phyloP scores from a whole-genome alignment of 345 rosid species.

The Balakata baccata region DNA sequence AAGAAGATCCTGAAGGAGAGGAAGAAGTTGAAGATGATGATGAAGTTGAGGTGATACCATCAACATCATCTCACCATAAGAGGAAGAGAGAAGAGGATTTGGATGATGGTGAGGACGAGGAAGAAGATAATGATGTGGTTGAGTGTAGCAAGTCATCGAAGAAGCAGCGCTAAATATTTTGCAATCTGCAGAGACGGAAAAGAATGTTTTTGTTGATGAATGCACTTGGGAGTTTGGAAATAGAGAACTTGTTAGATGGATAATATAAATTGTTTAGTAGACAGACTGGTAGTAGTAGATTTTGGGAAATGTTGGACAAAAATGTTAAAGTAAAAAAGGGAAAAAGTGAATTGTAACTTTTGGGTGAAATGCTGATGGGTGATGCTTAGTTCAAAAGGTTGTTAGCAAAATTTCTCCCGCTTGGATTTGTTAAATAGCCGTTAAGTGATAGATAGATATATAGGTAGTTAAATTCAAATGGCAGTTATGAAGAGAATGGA shows the following conservation, averaged over 20 bases:
- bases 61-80: conserved; percentile 43
- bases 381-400: conserved; percentile 35
- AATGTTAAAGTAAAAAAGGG: conserved; percentile 14
- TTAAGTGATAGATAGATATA: too few species aligned
- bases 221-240: conserved; percentile 17
- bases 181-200: neutral
- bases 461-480: conserved; percentile 42
- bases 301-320: conserved; percentile 20
- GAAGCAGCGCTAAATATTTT: conserved; percentile 35
- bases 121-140: conserved; percentile 32
- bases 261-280: conserved; percentile 16
- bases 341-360: conserved; percentile 8
- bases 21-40: conserved; percentile 34
- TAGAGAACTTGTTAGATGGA: conserved; percentile 15
- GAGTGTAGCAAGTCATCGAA: conserved; percentile 32
- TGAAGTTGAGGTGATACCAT: conserved; percentile 31
- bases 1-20: conserved; percentile 42
- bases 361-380: conserved; percentile 16
- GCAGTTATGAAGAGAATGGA: conserved; percentile 27
- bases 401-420: conserved; percentile 34
- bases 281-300: conserved; percentile 15
- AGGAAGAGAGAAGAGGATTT: conserved; percentile 48
- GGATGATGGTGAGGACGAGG: conserved; percentile 23
- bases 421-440: conserved; percentile 28
- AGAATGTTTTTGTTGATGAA: neutral